A percentile compares a stretch with the other conserved stretches of the same genome.
Evolutionary conservation across 129 eudicot species (phyloP).

Genomic region (Sambucus nigra): DNA sequence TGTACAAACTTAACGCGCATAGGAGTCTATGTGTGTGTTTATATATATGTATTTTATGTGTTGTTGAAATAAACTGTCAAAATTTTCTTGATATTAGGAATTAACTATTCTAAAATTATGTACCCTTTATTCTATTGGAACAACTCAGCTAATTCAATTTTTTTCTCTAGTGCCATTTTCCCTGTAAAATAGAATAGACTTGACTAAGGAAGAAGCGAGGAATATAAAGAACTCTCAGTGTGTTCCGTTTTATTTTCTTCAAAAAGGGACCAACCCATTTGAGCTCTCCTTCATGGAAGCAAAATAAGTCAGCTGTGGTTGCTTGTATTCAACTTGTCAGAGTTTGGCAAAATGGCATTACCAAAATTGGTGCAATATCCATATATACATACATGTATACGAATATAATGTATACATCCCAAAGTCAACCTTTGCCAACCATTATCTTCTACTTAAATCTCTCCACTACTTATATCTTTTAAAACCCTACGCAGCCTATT

Average conservation of each 20-base stretch:
- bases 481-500: constrained; percentile 7
- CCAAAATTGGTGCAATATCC: constrained; percentile 23
- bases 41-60: no score
- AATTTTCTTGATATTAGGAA: not conserved
- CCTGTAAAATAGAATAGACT: not conserved
- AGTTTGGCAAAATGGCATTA: constrained; percentile 53
- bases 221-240: constrained; percentile 1
- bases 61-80: no score
- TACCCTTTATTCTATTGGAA: not conserved
- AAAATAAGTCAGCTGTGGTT: not conserved
- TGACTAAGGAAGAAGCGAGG: constrained; percentile 1
- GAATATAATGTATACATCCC: not conserved
- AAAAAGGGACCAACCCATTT: constrained; percentile 19
- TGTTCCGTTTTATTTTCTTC: constrained; percentile 11
- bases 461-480: not conserved
- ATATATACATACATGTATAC: not conserved
- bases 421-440: constrained; percentile 6
- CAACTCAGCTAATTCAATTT: no score
- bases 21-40: no score
- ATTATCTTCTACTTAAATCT: not conserved
- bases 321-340: constrained; percentile 23
- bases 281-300: constrained; percentile 13
- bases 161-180: constrained; percentile 4
- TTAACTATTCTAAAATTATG: no score
- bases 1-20: no score